Evolutionary conservation across 768 basidiomycete genomes (phyloP).

Genomic region (Termitomyces sp.): DNA sequence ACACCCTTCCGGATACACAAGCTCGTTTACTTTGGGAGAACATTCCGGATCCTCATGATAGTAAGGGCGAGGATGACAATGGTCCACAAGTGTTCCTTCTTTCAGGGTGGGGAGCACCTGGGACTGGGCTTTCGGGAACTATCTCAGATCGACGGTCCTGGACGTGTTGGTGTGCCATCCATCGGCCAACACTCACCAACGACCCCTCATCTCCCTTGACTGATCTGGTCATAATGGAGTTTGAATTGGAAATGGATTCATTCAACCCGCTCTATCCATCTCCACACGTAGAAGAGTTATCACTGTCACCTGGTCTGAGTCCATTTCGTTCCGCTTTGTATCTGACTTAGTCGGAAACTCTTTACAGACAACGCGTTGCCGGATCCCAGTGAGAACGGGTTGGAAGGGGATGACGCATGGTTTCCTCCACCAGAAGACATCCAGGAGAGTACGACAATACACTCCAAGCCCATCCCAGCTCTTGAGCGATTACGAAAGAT

Average conservation of each 20-base stretch:
- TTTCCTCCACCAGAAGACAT: constrained; percentile 51
- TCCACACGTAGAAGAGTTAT: background rate
- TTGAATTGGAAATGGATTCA: constrained; percentile 68
- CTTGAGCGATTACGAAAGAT: constrained; percentile 61
- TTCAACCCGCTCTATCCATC: constrained; percentile 68
- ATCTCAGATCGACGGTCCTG: constrained; percentile 40
- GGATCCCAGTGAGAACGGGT: background rate
- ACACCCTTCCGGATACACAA: constrained; percentile 61
- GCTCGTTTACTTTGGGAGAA: constrained; percentile 70
- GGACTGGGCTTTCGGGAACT: constrained; percentile 28
- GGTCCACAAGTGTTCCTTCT: constrained; percentile 64
- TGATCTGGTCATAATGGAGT: constrained; percentile 64
- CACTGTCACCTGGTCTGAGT: background rate
- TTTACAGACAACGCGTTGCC: background rate
- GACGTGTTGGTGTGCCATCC: constrained; percentile 69
- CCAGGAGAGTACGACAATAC: constrained; percentile 65
- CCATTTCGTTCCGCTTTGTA: background rate
- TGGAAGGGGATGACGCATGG: constrained; percentile 27
- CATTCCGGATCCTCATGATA: constrained; percentile 57
- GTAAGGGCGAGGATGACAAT: constrained; percentile 36
- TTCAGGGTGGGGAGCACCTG: constrained; percentile 67
- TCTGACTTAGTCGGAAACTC: background rate
- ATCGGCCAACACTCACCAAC: constrained; percentile 37
- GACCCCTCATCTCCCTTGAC: constrained; percentile 7
- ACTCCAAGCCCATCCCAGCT: constrained; percentile 63